Conservation (phyloP, 2,329 filamentous ascomycete species). For the Aureobasidium vineae region DNA sequence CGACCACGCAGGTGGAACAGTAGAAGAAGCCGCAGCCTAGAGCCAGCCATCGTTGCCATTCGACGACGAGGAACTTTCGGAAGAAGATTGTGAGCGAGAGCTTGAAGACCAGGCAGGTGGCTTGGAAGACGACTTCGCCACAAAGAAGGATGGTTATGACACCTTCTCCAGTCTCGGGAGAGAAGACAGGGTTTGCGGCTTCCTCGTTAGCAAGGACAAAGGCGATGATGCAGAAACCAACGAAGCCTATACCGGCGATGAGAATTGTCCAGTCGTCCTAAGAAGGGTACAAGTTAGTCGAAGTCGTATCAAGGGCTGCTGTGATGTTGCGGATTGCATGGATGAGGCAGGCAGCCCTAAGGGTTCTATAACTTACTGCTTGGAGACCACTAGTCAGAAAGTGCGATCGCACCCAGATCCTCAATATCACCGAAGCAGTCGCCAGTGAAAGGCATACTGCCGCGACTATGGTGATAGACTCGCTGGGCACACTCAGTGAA, state of each 20-base stretch:
- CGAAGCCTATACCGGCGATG: not conserved
- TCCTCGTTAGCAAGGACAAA: not conserved
- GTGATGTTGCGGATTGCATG: not conserved
- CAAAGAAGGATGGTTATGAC: not conserved
- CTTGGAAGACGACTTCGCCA: constrained; percentile 10
- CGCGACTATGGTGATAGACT: not conserved
- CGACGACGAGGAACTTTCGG: not conserved
- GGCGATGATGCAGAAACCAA: not conserved
- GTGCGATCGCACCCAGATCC: not conserved
- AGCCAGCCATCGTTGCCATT: constrained; percentile 5
- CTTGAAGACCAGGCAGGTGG: constrained; percentile 11
- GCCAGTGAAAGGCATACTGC: not conserved
- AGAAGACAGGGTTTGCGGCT: not conserved
- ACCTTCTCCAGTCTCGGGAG: not conserved
- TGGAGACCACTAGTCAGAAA: constrained; percentile 3
- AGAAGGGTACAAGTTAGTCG: not conserved
- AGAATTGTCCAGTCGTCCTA: constrained; percentile 10
- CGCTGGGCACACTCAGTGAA: not conserved
- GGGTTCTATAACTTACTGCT: not conserved
- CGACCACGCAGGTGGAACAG: constrained; percentile 3
- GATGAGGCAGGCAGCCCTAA: not conserved
- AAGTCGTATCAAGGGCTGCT: not conserved
- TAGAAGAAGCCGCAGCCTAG: not conserved
- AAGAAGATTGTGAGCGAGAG: constrained; percentile 16
- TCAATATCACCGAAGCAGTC: not conserved